phyloP scores from a whole-genome alignment of 2,329 filamentous ascomycete genomes.

The Akanthomyces uredinophilus region DNA sequence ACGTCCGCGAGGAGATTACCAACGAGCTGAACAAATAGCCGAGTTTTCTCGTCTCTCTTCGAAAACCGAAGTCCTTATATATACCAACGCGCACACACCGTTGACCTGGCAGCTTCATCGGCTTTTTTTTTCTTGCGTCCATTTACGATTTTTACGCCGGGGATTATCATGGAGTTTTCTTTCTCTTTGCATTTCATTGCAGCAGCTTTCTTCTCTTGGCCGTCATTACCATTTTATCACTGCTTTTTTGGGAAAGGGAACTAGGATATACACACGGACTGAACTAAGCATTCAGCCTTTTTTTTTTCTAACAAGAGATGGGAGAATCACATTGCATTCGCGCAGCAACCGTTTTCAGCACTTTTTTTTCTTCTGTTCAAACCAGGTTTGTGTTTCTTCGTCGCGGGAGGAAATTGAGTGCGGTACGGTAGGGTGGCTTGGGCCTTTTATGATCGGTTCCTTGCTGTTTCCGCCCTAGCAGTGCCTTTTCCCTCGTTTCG shows the following conservation, averaged over 20 bases:
- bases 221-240: background rate
- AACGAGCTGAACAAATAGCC: slow-evolving; percentile 48
- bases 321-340: background rate
- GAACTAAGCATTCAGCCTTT: background rate
- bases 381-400: background rate
- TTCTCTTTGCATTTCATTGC: background rate
- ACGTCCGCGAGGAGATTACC: slow-evolving; percentile 77
- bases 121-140: background rate
- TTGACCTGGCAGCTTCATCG: too few relatives aligned
- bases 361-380: background rate
- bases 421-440: too few relatives aligned
- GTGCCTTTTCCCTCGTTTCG: background rate
- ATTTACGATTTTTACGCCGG: slow-evolving; percentile 8
- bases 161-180: background rate
- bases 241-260: background rate
- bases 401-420: background rate
- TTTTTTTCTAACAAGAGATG: background rate
- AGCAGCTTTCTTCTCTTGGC: background rate
- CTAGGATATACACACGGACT: background rate
- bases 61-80: background rate
- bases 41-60: background rate
- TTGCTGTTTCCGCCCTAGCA: background rate
- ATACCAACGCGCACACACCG: background rate
- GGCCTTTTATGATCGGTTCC: too few relatives aligned
- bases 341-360: background rate